Conservation (phyloP, 2,329 filamentous ascomycete species). For the Metarhizium anisopliae region DNA sequence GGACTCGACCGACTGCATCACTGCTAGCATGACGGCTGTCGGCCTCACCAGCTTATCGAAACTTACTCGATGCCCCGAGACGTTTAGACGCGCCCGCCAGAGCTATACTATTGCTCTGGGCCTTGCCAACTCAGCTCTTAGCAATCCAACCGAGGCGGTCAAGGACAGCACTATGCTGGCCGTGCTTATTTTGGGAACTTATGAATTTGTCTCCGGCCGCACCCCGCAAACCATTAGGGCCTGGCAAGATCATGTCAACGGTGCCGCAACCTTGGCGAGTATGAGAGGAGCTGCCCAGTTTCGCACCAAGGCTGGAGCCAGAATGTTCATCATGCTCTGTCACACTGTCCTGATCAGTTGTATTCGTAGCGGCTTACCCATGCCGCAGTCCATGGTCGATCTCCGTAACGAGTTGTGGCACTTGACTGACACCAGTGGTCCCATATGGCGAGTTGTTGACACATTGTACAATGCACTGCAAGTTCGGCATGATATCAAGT, state of each 20-base stretch:
- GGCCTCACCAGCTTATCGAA: conserved; percentile 43
- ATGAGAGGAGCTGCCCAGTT: conserved; percentile 41
- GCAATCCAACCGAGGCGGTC: conserved; percentile 30
- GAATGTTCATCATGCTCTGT: conserved; percentile 46
- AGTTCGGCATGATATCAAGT: conserved; percentile 36
- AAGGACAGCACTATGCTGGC: conserved; percentile 44
- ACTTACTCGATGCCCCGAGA: conserved; percentile 29
- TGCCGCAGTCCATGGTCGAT: conserved; percentile 38
- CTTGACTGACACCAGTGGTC: conserved; percentile 25
- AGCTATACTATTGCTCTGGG: conserved; percentile 42
- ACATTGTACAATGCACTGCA: conserved; percentile 37
- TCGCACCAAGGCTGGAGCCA: conserved; percentile 32
- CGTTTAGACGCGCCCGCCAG: conserved; percentile 38
- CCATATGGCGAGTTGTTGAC: conserved; percentile 33
- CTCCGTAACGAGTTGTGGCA: conserved; percentile 34
- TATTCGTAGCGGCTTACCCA: conserved; percentile 37
- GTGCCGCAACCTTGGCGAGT: conserved; percentile 39
- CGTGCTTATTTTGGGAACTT: conserved; percentile 45
- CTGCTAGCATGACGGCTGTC: conserved; percentile 45
- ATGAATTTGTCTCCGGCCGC: conserved; percentile 42
- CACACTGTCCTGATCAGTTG: conserved; percentile 43
- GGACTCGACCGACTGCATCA: conserved; percentile 33
- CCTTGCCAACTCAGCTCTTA: conserved; percentile 41
- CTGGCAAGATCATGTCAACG: conserved; percentile 45
- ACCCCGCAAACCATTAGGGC: conserved; percentile 36